These are phyloP conservation scores for Pleurotus citrinopileatus DNA, from an alignment of 768 basidiomycete species.

Conservation along the genomic window DNA sequence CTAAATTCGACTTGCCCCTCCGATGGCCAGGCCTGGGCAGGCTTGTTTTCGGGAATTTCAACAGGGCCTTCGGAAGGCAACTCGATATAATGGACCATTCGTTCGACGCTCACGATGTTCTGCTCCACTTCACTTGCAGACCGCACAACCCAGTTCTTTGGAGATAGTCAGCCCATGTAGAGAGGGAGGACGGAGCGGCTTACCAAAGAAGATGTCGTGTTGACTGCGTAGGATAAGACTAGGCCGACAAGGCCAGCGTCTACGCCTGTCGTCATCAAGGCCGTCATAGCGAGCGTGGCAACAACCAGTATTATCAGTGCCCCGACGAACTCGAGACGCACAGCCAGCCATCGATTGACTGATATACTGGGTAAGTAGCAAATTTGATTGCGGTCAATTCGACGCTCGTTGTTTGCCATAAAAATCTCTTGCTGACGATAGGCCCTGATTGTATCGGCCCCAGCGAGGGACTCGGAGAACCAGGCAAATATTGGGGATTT, in stretches of 20 bases:
- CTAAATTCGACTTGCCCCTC: conserved; percentile 73
- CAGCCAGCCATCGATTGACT: conserved; percentile 81
- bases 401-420: conserved; percentile 61
- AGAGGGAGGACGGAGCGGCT: conserved; percentile 20
- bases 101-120: conserved; percentile 87
- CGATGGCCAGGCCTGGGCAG: conserved; percentile 64
- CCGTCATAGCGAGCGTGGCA: conserved; percentile 61
- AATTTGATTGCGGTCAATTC: conserved; percentile 85
- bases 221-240: conserved; percentile 81
- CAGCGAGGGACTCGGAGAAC: conserved; percentile 77
- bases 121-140: conserved; percentile 88
- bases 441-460: conserved; percentile 80
- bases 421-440: conserved; percentile 73
- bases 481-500: conserved; percentile 87
- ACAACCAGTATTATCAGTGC: conserved; percentile 75
- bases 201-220: conserved; percentile 79
- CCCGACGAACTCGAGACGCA: conserved; percentile 83
- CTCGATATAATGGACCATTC: conserved; percentile 79
- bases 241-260: conserved; percentile 88
- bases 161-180: neutral
- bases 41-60: conserved; percentile 59
- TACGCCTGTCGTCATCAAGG: conserved; percentile 72
- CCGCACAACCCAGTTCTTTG: conserved; percentile 81
- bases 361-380: conserved; percentile 70
- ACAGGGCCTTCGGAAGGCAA: conserved; percentile 72